Evolutionary conservation across 495 filamentous ascomycete genomes (phyloP), one percentile per base, ranked within the genome.

Genomic region (Neurospora sp.): DNA sequence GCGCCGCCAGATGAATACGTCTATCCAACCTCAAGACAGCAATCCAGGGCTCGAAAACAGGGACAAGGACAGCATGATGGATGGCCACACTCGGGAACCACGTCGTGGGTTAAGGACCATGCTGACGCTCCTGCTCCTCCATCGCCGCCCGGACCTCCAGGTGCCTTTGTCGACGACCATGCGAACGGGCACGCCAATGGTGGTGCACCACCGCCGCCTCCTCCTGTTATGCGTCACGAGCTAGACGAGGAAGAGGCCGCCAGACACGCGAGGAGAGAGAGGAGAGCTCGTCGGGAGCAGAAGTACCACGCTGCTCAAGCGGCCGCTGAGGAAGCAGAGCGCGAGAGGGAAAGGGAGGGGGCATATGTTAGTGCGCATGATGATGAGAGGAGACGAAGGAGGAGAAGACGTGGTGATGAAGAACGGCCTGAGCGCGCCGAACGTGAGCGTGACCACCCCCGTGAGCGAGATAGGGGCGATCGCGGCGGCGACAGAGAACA

Each of bases 101-200:
- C 85, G 48, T 88, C 86, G 5, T 89, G 87, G 87, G 87, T 88
- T 12, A 87, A 88, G 78, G 87, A 89, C n/a, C 86, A 88, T 75
- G 86, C 85, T 2, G 87, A 89, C 71, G 85, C 86, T 7, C 86
- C 86, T 3, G 86, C 86, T 5, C 86, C 87, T 27, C 85, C 86
- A 54, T 10, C 70, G 31, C 23, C 69, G 71, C 18, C 74, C 76
- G 0, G 75, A 77, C 9, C 79, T 73, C 4, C 74, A 76, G 6
- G 77, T 74, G 66, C 79, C 80, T 23, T 62, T 40, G 54, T 72
- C 31, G 82, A 86, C 72, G 85, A 87, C 31, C 83, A 84, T 42
- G 85, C 23, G 5, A 62, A 62, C 23, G 54, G 54, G 1, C 54
- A 62, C 6, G 54, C 12, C 54, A 62, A 62, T 4, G 54, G 54